Conservation (phyloP, 208 protist species). For the Trypanosoma boissoni region DNA sequence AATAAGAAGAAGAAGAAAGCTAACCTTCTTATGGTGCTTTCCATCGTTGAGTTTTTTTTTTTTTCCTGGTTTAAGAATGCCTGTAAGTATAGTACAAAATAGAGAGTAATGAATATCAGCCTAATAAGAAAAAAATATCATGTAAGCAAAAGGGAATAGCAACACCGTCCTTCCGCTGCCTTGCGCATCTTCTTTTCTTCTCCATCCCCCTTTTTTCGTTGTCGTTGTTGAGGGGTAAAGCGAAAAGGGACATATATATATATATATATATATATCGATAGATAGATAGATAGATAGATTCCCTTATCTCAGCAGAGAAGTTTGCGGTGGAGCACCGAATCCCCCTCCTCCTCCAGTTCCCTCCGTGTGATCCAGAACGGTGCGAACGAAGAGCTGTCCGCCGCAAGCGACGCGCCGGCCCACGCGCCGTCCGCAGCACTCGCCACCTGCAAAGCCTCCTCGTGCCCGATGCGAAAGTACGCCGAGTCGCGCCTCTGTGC, state of each 20-base stretch:
- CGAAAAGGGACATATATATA: too few relatives aligned
- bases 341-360: constrained; percentile 76
- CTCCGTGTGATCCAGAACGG: constrained; percentile 74
- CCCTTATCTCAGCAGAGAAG: constrained; percentile 46
- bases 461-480: constrained; percentile 76
- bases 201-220: too few relatives aligned
- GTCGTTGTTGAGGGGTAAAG: too few relatives aligned
- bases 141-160: too few relatives aligned
- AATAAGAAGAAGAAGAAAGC: background rate
- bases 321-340: constrained; percentile 65
- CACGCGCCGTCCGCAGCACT: constrained; percentile 53
- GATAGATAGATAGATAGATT: too few relatives aligned
- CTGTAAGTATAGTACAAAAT: too few relatives aligned
- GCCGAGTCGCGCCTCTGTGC: constrained; percentile 56
- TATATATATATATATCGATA: background rate
- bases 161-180: too few relatives aligned
- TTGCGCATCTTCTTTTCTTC: too few relatives aligned
- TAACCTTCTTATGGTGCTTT: background rate
- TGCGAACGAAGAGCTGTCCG: constrained; percentile 70
- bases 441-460: constrained; percentile 34
- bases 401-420: constrained; percentile 72
- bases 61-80: background rate
- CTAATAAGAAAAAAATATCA: too few relatives aligned
- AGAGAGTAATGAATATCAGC: too few relatives aligned
- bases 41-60: background rate